A percentile compares a stretch with the other conserved stretches of the same genome.
phyloP scores from a whole-genome alignment of 2,329 filamentous ascomycete species.

The Epichloe gansuensis region DNA sequence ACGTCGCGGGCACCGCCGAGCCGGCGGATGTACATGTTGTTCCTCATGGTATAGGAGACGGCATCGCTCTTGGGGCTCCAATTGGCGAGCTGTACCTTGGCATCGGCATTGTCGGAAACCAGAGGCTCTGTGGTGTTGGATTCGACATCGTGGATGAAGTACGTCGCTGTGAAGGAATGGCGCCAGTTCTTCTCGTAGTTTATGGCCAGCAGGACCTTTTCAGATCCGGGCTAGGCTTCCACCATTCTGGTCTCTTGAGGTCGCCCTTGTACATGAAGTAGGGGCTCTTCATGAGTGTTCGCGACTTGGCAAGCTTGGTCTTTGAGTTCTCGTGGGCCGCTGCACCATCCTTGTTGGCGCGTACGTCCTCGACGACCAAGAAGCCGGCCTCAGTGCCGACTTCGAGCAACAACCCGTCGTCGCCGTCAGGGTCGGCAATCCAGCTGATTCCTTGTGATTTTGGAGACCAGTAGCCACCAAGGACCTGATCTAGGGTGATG shows the following conservation, averaged over 20 bases:
- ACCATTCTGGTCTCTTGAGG: constrained; percentile 43
- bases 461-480: constrained; percentile 53
- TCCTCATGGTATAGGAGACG: constrained; percentile 78
- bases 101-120: constrained; percentile 53
- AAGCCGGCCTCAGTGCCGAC: constrained; percentile 58
- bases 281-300: constrained; percentile 61
- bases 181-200: constrained; percentile 69
- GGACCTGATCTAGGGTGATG: constrained; percentile 60
- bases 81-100: constrained; percentile 66
- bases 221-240: constrained; percentile 70
- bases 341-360: constrained; percentile 26
- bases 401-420: constrained; percentile 80
- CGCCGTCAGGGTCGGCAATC: constrained; percentile 61
- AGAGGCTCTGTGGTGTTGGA: constrained; percentile 67
- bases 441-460: constrained; percentile 56
- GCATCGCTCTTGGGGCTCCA: constrained; percentile 86
- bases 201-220: constrained; percentile 78
- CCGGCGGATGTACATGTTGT: constrained; percentile 78
- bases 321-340: constrained; percentile 22
- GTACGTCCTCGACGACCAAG: constrained; percentile 78
- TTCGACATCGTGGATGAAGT: constrained; percentile 86
- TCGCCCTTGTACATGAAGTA: constrained; percentile 48
- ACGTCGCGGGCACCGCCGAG: constrained; percentile 40
- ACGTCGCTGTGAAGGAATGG: constrained; percentile 74
- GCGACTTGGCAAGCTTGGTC: constrained; percentile 34